phyloP scores from a whole-genome alignment of 78 protist species.

The Dictyostelium citrinum region DNA sequence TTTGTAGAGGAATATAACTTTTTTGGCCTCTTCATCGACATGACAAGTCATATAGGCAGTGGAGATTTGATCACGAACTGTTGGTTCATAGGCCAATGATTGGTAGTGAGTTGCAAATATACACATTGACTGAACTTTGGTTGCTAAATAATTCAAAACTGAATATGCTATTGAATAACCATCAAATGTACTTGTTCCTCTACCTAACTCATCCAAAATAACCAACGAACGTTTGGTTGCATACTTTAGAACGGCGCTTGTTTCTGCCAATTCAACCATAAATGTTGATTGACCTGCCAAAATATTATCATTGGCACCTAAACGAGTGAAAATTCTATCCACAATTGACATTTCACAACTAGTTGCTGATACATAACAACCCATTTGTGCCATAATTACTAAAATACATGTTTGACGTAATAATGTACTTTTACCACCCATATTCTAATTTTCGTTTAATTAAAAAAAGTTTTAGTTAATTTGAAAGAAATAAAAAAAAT shows the following conservation, averaged over 20 bases:
- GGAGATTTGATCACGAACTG: constrained; percentile 1
- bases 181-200: constrained; percentile 96
- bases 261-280: constrained; percentile 96
- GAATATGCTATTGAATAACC: constrained; percentile 94
- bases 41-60: constrained; percentile 87
- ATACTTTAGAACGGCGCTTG: constrained; percentile 83
- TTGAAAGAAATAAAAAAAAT: not conserved
- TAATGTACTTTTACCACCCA: constrained; percentile 95
- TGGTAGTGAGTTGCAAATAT: constrained; percentile 99
- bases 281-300: constrained; percentile 96
- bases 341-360: constrained; percentile 86
- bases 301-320: constrained; percentile 94
- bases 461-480: too few relatives aligned
- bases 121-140: constrained; percentile 78
- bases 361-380: constrained; percentile 95
- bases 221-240: constrained; percentile 95
- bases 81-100: constrained; percentile 88
- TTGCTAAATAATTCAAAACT: constrained; percentile 73
- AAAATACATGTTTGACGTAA: constrained; percentile 91
- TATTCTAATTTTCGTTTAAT: not conserved
- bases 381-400: constrained; percentile 97
- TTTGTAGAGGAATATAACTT: constrained; percentile 94
- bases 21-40: constrained; percentile 77
- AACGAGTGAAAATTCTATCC: constrained; percentile 97
- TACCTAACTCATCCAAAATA: constrained; percentile 98